Base-by-base conservation (phyloP, 176 grass and related monocot species). In the Raddia guianensis region DNA sequence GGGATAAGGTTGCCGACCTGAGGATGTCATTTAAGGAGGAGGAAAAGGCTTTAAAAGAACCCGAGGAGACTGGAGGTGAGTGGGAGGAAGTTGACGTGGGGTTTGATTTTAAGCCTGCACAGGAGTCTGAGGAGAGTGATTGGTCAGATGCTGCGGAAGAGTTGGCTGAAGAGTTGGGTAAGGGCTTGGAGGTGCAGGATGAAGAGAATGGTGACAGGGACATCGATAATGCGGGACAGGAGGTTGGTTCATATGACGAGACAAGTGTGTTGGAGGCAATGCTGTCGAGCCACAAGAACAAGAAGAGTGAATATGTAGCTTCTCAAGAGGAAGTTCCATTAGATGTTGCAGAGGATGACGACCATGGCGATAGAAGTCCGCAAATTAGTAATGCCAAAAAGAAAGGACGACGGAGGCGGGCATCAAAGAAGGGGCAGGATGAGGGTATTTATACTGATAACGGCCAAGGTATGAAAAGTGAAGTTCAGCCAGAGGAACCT, bases 1-100 rank as follows among this genome's bases (percentile, higher is more conserved):
- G 69, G 70, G 95, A 98, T 71, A 98, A 98, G 78, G 80, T 99
- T 18, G 83, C 76, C 4, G 90, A 95, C 49, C 81, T 99, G 81
- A 87, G 84, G 82, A 86, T 85, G 46, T 76, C 69, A 0, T 89
- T 99, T 76, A 75, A 93, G 84, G 86, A 93, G 47, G 95, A 98
- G 86, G 89, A 94, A 16, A 63, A 76, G 44, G 56, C 81, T 67
- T 87, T 93, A 12, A 89, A 92, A 69, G 90, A 91, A 74, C 79
- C 82, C 48, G 65, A 81, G 21, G 87, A 85, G 32, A 77, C 9
- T 2, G 83, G 79, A 20, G 80, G 50, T 8, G 89, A 80, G 70
- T 66, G 12, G 55, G 68, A 87, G 49, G 87, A 86, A 68, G 84
- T 84, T 71, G 80, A 89, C 73, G 88, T 85, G 12, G 88, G 86